Evolutionary conservation across 768 basidiomycete species (phyloP).

Genomic region (Candolleomyces efflorescens): DNA sequence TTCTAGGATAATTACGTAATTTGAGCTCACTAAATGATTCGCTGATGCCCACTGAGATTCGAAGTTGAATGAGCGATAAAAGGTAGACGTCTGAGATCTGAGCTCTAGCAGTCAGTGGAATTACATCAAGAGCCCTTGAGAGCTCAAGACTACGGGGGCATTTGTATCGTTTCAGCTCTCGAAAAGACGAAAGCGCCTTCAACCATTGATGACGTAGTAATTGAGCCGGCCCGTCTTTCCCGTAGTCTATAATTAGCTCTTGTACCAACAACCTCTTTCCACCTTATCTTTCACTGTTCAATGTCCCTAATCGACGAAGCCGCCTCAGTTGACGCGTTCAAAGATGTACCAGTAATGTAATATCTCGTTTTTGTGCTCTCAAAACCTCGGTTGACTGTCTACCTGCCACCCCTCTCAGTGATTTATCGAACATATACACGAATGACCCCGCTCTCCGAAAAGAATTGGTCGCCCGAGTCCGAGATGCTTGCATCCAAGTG

Average conservation of each 20-base stretch:
- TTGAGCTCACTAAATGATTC: too few relatives aligned
- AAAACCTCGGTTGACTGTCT: neutral
- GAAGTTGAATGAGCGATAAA: too few relatives aligned
- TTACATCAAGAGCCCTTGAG: too few relatives aligned
- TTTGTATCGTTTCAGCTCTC: too few relatives aligned
- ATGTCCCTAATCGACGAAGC: conserved; percentile 13
- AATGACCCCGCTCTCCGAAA: conserved; percentile 34
- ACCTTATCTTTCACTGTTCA: neutral
- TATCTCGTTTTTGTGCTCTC: conserved; percentile 8
- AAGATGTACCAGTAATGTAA: conserved; percentile 37
- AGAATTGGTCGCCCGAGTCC: conserved; percentile 51
- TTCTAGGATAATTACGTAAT: neutral
- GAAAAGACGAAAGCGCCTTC: too few relatives aligned
- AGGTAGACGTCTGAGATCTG: neutral
- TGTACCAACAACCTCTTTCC: neutral
- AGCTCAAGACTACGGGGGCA: too few relatives aligned
- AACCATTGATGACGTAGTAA: too few relatives aligned
- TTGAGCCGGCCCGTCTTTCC: too few relatives aligned
- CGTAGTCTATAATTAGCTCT: neutral
- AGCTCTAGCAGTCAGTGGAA: neutral
- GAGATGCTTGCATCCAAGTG: conserved; percentile 74
- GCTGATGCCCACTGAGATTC: too few relatives aligned
- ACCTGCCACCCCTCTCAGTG: conserved; percentile 25
- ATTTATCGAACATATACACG: conserved; percentile 37
- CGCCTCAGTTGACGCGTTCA: conserved; percentile 20